Conservation (phyloP, 345 rosid species). For the Gynandropsis gynandra region DNA sequence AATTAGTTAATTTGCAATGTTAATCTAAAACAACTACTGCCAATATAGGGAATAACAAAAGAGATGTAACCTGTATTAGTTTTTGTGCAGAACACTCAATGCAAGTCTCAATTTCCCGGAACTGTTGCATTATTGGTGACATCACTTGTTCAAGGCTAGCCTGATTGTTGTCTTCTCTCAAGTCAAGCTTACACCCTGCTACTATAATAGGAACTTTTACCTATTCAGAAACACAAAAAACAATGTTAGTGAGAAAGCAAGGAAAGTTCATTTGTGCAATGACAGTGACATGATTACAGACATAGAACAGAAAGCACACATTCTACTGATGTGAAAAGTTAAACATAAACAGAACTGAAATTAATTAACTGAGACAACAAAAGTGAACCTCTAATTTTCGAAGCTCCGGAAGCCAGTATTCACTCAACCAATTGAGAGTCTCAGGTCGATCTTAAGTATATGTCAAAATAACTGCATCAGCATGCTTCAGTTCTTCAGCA, state of each 20-base stretch:
- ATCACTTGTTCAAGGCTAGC: conserved; percentile 82
- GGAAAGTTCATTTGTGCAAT: conserved; percentile 1
- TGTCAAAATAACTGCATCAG: conserved; percentile 98
- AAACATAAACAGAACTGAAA: conserved; percentile 7
- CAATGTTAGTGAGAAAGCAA: conserved; percentile 11
- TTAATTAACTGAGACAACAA: conserved; percentile 1
- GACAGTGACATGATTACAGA: not conserved
- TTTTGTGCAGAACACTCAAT: conserved; percentile 83
- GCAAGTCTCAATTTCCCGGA: conserved; percentile 95
- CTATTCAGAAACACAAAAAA: conserved; percentile 34
- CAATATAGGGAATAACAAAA: conserved; percentile 15
- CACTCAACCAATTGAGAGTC: conserved; percentile 69
- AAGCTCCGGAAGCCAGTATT: conserved; percentile 49
- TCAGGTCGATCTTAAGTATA: conserved; percentile 78
- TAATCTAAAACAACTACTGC: too few species aligned
- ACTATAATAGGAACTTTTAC: conserved; percentile 89
- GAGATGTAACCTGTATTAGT: conserved; percentile 63
- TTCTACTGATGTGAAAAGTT: conserved; percentile 1
- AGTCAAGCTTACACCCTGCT: conserved; percentile 93
- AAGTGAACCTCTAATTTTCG: conserved; percentile 24
- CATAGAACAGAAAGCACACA: not conserved
- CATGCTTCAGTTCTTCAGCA: conserved; percentile 71
- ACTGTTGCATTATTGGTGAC: conserved; percentile 98
- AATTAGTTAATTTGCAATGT: too few species aligned
- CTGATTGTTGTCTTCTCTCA: conserved; percentile 75